Percentiles rank a stretch among this genome's conserved stretches.
Conservation (phyloP, 2,329 filamentous ascomycete genomes). For the Trichoderma koningiopsis region DNA sequence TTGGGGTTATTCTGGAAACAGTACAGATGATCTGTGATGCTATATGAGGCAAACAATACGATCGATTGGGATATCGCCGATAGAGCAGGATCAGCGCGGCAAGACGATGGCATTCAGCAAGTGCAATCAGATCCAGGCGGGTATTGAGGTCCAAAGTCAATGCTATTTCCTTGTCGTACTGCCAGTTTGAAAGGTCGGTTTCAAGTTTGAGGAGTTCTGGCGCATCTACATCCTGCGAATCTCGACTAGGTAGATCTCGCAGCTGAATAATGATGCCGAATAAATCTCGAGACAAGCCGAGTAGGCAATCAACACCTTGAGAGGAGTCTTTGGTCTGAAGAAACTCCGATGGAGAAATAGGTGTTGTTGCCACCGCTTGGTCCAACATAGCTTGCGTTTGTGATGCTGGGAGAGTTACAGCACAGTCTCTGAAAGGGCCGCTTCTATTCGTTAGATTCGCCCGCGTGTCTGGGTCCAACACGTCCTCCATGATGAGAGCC, state of each 20-base stretch:
- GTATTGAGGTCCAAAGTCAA: neutral
- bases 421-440: neutral
- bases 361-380: neutral
- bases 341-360: neutral
- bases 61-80: neutral
- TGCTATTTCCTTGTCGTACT: neutral
- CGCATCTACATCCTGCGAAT: neutral
- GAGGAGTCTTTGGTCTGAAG: neutral
- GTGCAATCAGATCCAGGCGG: neutral
- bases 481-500: conserved; percentile 7
- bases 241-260: neutral
- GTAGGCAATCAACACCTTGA: conserved; percentile 1
- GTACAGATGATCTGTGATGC: neutral
- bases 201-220: neutral
- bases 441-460: neutral
- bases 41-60: neutral
- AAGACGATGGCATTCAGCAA: conserved; percentile 4
- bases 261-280: neutral
- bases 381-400: neutral
- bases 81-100: neutral
- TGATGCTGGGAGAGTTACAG: neutral
- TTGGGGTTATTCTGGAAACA: neutral
- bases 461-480: neutral
- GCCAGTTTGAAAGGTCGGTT: neutral
- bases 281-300: neutral